Evolutionary conservation across 2,329 filamentous ascomycete genomes (phyloP).

Genomic region (Cladosporium sphaerospermum): DNA sequence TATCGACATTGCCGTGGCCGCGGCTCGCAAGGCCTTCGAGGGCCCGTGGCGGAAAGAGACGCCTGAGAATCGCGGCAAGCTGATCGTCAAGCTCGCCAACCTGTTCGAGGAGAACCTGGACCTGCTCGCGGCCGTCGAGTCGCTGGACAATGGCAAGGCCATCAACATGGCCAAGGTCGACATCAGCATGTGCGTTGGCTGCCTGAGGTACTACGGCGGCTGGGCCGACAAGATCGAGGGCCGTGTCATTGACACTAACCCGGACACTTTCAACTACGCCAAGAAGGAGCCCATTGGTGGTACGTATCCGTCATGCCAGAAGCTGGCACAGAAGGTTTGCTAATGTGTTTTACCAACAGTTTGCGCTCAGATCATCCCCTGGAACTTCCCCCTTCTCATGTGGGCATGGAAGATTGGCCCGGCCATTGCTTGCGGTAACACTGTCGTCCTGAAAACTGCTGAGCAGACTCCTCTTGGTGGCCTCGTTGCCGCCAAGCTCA

Average conservation of each 20-base stretch:
- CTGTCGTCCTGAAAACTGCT: constrained; percentile 55
- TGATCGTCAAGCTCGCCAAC: constrained; percentile 71
- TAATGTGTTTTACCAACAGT: not conserved
- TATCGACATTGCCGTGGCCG: constrained; percentile 69
- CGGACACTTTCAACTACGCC: constrained; percentile 79
- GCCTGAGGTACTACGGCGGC: constrained; percentile 79
- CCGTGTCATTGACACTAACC: constrained; percentile 74
- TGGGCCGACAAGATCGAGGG: constrained; percentile 87
- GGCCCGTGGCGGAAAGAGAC: constrained; percentile 61
- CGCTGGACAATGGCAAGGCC: constrained; percentile 83
- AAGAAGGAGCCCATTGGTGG: constrained; percentile 61
- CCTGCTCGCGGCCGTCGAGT: constrained; percentile 72
- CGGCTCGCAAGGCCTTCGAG: constrained; percentile 80
- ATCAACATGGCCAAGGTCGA: constrained; percentile 71
- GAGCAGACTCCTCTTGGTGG: constrained; percentile 58
- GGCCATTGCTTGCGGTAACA: constrained; percentile 67
- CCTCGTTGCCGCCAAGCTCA: constrained; percentile 29
- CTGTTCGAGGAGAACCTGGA: constrained; percentile 73
- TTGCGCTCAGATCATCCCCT: constrained; percentile 78
- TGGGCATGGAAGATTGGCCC: constrained; percentile 76
- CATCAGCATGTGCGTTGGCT: constrained; percentile 59
- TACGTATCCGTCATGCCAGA: not conserved
- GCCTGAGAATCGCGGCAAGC: constrained; percentile 63
- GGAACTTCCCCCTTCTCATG: constrained; percentile 62
- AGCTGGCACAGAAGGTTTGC: no score